A percentile compares a stretch with the other conserved stretches of the same genome.
phyloP scores from a whole-genome alignment of 768 basidiomycete genomes.

The Suillus ampliporus region DNA sequence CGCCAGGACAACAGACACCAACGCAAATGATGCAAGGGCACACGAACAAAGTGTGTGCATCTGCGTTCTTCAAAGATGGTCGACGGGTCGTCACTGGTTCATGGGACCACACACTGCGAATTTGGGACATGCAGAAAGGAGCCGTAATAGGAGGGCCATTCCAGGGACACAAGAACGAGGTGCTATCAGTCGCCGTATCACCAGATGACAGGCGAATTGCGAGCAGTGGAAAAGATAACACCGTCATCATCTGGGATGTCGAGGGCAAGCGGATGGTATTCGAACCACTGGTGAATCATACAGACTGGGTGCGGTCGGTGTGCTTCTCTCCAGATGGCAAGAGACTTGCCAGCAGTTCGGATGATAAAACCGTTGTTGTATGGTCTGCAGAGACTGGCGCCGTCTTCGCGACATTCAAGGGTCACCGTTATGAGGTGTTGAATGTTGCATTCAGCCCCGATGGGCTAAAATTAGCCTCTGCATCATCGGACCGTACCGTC shows the following conservation, averaged over 20 bases:
- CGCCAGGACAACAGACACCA: no score
- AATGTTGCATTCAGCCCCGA: neutral
- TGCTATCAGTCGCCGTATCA: conserved; percentile 35
- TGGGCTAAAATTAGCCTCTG: neutral
- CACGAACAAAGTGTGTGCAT: neutral
- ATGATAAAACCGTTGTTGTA: neutral
- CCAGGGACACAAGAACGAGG: conserved; percentile 27
- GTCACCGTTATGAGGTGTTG: neutral
- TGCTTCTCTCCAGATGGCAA: conserved; percentile 11
- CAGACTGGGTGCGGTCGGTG: conserved; percentile 27
- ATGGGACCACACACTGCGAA: conserved; percentile 33
- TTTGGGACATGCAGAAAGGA: conserved; percentile 34
- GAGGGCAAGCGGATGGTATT: conserved; percentile 24
- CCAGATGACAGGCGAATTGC: conserved; percentile 31
- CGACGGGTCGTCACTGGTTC: conserved; percentile 31
- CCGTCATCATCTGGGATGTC: conserved; percentile 33
- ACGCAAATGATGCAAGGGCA: no score
- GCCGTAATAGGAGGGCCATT: conserved; percentile 19
- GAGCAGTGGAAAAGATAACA: conserved; percentile 31
- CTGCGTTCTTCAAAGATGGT: conserved; percentile 35
- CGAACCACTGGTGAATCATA: conserved; percentile 33
- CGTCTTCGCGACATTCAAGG: neutral
- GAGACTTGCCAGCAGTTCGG: neutral
- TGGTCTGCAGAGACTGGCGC: conserved; percentile 17
- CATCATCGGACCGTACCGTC: neutral